Evolutionary conservation across 2,329 filamentous ascomycete species (phyloP), one percentile per base, ranked within the genome.

Genomic region (Cercospora zeae-maydis): DNA sequence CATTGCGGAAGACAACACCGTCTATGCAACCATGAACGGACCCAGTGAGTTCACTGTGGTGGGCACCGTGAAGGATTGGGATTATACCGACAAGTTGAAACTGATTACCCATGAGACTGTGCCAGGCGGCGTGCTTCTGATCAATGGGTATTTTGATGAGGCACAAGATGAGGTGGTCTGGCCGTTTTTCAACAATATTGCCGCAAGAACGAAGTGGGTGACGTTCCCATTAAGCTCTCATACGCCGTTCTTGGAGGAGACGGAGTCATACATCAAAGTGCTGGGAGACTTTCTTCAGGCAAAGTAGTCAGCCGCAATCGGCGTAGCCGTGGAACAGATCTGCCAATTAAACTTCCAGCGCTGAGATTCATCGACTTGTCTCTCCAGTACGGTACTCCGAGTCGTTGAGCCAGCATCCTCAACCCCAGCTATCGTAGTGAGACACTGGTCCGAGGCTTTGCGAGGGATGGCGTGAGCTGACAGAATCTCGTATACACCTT

Each of bases 121-220:
- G 27, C 56, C 56, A 10, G 56, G 56, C 1, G 56, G 56, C 6
- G 58, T 72, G 9, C 67, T 82, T 34, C 65, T 82, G 0, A 72
- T 79, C 53, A 80, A 81, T 67, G 79, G 78, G 6, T 69, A 73
- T 51, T 79, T 75, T 62, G 79, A 81, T 62, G 75, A 77, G 64
- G 73, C 71, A 2, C 70, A 73, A 62, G 74, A 79, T 63, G 69
- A 74, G 33, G 71, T 68, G 21, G 67, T 75, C n/a, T 66, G 67
- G 52, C 73, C 76, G 0, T 80, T 70, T 64, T 80, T 77, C 62
- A 58, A 71, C 2, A 64, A 70, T 2, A 78, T 80, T 21, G 66
- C 67, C 6, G 67, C 68, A 16, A 75, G 74, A 63, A 76, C 77
- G 49, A 79, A 76, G 66, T 81, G 78, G 78, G 70, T 78, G 8